phyloP scores from a whole-genome alignment of 2,329 filamentous ascomycete species.

The Sporothrix inflata region DNA sequence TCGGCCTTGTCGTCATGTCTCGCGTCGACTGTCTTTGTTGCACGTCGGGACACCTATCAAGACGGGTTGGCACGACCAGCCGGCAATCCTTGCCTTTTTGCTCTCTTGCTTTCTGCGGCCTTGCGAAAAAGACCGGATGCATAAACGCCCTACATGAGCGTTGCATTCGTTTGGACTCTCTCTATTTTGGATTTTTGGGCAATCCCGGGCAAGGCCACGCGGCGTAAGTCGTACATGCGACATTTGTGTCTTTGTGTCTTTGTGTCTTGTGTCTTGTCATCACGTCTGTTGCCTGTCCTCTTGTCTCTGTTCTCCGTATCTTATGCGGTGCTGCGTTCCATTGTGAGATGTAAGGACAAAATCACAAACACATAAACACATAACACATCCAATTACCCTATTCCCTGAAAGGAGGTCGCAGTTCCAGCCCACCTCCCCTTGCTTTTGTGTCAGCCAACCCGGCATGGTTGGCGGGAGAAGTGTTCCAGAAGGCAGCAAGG shows the following conservation, averaged over 20 bases:
- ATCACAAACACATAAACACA: neutral
- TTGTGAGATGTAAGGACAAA: neutral
- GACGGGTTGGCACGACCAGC: neutral
- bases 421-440: neutral
- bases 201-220: neutral
- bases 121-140: neutral
- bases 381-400: neutral
- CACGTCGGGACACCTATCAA: neutral
- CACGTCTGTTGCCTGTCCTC: neutral
- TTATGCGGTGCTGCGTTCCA: neutral
- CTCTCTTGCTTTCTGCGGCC: too few relatives aligned
- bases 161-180: conserved; percentile 2
- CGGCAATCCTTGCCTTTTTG: neutral
- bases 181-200: neutral
- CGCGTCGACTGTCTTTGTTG: neutral
- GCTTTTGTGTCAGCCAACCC: neutral
- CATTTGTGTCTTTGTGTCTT: neutral
- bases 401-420: neutral
- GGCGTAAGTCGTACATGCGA: neutral
- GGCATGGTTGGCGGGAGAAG: conserved; percentile 9
- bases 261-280: neutral
- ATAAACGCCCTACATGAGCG: neutral
- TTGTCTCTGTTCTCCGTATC: neutral
- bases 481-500: conserved; percentile 21
- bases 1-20: neutral